Conservation (phyloP, 2,329 filamentous ascomycete genomes). For the Pseudogymnoascus sp. region DNA sequence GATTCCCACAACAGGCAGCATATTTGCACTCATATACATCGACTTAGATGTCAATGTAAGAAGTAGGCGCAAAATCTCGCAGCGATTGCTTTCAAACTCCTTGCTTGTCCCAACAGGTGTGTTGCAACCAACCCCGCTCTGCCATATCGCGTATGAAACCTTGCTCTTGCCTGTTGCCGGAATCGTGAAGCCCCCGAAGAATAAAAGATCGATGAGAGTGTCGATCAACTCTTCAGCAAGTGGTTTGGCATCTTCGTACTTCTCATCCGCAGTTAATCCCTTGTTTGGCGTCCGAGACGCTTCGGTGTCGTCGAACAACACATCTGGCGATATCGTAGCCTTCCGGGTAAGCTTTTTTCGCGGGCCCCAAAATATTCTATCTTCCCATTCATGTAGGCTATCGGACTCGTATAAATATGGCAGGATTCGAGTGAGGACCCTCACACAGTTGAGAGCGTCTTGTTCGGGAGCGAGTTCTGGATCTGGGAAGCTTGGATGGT, state of each 20-base stretch:
- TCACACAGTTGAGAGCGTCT: constrained; percentile 91
- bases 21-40: constrained; percentile 79
- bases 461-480: constrained; percentile 71
- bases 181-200: constrained; percentile 84
- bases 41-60: constrained; percentile 82
- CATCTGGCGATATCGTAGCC: constrained; percentile 58
- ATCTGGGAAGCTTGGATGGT: constrained; percentile 86
- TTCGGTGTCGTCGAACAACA: constrained; percentile 66
- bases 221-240: constrained; percentile 90
- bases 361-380: constrained; percentile 83
- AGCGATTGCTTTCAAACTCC: constrained; percentile 87
- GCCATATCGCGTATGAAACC: constrained; percentile 92
- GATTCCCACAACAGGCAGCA: constrained; percentile 74
- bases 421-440: constrained; percentile 79
- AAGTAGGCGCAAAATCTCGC: constrained; percentile 78
- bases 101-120: constrained; percentile 79
- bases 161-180: constrained; percentile 65
- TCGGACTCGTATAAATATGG: constrained; percentile 92
- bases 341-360: constrained; percentile 61
- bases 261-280: constrained; percentile 39
- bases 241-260: constrained; percentile 76
- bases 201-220: constrained; percentile 78
- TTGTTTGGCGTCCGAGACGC: constrained; percentile 35
- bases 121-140: constrained; percentile 94
- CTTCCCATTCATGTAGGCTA: constrained; percentile 74